Percentiles rank a stretch among this genome's conserved stretches.
Evolutionary conservation across 331 rosid species (phyloP).

Genomic region (Acacia pycnantha): DNA sequence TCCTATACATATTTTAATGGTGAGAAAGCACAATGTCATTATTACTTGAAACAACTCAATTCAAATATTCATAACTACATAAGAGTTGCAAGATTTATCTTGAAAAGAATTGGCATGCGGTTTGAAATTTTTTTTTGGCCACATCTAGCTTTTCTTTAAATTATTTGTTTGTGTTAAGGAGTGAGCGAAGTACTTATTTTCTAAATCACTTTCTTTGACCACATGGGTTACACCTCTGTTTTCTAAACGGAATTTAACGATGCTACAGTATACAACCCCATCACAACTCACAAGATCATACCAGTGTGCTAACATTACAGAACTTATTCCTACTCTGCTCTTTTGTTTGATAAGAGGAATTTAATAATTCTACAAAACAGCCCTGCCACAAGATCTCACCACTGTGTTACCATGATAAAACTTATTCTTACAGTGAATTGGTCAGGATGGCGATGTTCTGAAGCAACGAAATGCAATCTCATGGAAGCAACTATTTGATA

Average conservation of each 20-base stretch:
- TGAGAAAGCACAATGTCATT: background rate
- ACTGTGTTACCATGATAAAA: background rate
- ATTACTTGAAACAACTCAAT: background rate
- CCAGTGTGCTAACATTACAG: background rate
- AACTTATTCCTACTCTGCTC: background rate
- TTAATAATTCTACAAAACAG: slow-evolving; percentile 10
- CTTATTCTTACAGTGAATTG: slow-evolving; percentile 80
- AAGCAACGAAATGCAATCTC: slow-evolving; percentile 89
- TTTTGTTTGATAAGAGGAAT: background rate
- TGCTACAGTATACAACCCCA: background rate
- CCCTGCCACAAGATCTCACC: background rate
- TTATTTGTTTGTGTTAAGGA: background rate
- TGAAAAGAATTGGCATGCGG: background rate
- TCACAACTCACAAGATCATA: background rate
- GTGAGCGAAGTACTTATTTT: background rate
- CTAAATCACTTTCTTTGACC: background rate
- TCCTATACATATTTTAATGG: background rate
- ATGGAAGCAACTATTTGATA: slow-evolving; percentile 74
- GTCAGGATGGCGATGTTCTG: slow-evolving; percentile 83
- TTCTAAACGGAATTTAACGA: background rate
- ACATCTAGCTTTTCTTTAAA: background rate
- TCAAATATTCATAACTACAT: too few relatives aligned
- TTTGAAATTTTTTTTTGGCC: background rate
- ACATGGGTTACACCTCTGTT: background rate
- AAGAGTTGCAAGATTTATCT: background rate